Percentiles rank a stretch among this genome's conserved stretches.
phyloP scores from a whole-genome alignment of 192 early-diverging fungal genomes.

The Pilaira anomala region DNA sequence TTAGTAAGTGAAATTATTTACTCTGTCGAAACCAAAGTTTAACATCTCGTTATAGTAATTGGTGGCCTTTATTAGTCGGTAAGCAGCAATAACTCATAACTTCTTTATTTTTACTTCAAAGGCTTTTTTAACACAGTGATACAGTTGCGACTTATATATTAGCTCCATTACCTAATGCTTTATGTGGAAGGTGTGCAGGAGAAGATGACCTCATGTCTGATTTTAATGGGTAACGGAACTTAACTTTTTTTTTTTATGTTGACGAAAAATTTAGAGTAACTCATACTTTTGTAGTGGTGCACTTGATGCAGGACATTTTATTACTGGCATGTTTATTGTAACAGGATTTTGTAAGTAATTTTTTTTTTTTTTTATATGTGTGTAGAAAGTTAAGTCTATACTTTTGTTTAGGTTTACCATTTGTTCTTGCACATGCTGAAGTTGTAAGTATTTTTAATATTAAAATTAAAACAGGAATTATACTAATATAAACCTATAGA shows the following conservation, averaged over 20 bases:
- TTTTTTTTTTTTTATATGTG: no score
- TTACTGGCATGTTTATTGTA: constrained; percentile 89
- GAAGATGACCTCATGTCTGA: constrained; percentile 70
- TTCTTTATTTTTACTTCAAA: no score
- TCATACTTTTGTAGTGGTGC: constrained; percentile 40
- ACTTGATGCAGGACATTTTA: constrained; percentile 73
- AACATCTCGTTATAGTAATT: constrained; percentile 63
- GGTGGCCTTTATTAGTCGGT: constrained; percentile 92
- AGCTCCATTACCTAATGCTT: constrained; percentile 88
- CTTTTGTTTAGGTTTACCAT: constrained; percentile 58
- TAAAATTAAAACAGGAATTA: not conserved
- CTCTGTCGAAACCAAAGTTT: not conserved
- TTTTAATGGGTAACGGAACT: constrained; percentile 42
- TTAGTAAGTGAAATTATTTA: constrained; percentile 49
- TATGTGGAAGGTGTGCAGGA: constrained; percentile 71
- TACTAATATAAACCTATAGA: constrained; percentile 40
- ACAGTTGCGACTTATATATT: constrained; percentile 84
- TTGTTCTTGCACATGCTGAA: constrained; percentile 78
- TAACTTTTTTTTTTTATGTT: constrained; percentile 10
- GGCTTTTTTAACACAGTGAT: not conserved
- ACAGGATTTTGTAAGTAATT: constrained; percentile 76
- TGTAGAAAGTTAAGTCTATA: not conserved
- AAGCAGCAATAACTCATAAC: constrained; percentile 13
- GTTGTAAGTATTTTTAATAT: constrained; percentile 50
- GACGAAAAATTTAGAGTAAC: no score